Evolutionary conservation across 2,329 filamentous ascomycete species (phyloP), one percentile per base, ranked within the genome.

Genomic region (Lasiodiplodia theobromae): DNA sequence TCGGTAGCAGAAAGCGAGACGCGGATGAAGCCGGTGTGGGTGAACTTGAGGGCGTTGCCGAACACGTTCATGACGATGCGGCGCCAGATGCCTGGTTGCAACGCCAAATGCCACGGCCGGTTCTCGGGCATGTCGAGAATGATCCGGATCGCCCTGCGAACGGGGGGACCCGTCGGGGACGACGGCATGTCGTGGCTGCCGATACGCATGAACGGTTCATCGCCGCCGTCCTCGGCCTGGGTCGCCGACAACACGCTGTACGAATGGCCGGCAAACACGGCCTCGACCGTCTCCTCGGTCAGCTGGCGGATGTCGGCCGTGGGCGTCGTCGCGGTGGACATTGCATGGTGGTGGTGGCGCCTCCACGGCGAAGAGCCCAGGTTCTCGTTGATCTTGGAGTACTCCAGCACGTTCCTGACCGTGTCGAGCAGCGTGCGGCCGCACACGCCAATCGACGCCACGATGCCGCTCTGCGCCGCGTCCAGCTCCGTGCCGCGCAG

Each of bases 41-140:
- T 90, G 69, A 89, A 90, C 74, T 90, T 90, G 72, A 89, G 80
- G 0, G 88, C 84, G 72, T 90, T 90, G 10, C 86, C 86, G 54
- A 89, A 86, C 0, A 90, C 72, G 68, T 90, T 89, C 86, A 89
- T 88, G 58, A 89, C 81, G 58, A 89, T 85, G 4, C 86, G 81
- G 11, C 81, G 52, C 53, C 68, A 77, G 2, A 83, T 83, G 0
- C 88, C 88, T 0, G 86, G 83, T 58, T 89, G 84, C 2, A 86
- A 83, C 4, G 83, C 79, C 72, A 87, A 88, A 0, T 78, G 75
- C 86, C 88, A 90, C 4, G 21, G 28, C 6, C 21, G 38, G 25
- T 80, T 67, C 73, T 78, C 81, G 2, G 85, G 81, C 16, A 89
- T 83, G 70, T 88, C 83, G 6, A 88, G 74, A 25, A 86, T 79